Base-by-base conservation (phyloP, 2,329 filamentous ascomycete genomes). In the Dactylellina sp. region DNA sequence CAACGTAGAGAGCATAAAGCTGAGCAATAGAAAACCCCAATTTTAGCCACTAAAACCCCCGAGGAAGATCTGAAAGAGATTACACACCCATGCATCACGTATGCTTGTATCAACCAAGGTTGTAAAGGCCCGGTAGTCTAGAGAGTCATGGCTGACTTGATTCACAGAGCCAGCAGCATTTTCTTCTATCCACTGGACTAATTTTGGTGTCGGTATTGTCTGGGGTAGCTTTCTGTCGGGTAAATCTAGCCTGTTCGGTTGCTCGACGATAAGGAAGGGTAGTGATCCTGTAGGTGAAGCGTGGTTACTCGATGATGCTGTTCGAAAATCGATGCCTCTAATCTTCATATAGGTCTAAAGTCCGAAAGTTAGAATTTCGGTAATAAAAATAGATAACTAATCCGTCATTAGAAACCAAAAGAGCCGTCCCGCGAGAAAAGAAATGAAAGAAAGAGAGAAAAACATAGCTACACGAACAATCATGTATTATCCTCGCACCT, bases 201-300 rank as follows among this genome's bases (percentile, higher is more conserved):
- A 83, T 78, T 89, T 91, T 76, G 83, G 86, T 1, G 89, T 87
- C 0, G 87, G 82, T 2, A 93, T 82, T 1, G 87, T 85, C 74
- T 77, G 44, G 1, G 49, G 11, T 20, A 40, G 56, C 47, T 62
- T 46, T 55, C 60, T 60, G 12, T 16, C 52, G 11, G 55, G 40
- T 25, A 16, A 2, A 12, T 12, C 9, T 40, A 37, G 12, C 20
- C 9, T 14, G 6, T 14, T 16, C 11, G 56, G n/a, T 3, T 16
- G 12, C 22, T 55, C 49, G 37, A 49, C 89, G 7, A 94, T 85
- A 46, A 99, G 85, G 82, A 96, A 98, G 0, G 95, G 95, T 12
- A 98, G 85, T n/a, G 89, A 85, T 68, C 94, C 93, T 20, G 89
- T 90, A 0, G 94, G 94, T 1, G 93, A 97, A 57, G 94, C 93